phyloP scores from a whole-genome alignment of 257 asterid genomes.

The Nicotiana otophora region DNA sequence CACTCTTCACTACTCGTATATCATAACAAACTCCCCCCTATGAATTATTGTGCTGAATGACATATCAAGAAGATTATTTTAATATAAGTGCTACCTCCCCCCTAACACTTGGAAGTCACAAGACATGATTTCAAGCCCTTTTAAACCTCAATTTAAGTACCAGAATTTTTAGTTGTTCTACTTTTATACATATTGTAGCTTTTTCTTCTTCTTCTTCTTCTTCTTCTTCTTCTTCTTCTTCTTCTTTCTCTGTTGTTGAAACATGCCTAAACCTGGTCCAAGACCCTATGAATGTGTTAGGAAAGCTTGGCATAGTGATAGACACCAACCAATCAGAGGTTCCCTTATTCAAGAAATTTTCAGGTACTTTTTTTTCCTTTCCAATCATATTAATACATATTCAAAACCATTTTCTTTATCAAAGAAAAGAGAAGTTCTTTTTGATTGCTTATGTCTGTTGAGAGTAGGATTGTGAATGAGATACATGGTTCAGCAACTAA shows the following conservation, averaged over 20 bases:
- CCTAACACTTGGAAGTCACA: neutral
- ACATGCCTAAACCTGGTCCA: constrained; percentile 92
- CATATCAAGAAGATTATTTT: no score
- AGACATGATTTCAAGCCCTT: neutral
- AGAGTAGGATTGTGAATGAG: constrained; percentile 51
- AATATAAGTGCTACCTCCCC: neutral
- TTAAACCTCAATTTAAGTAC: neutral
- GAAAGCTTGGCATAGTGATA: constrained; percentile 98
- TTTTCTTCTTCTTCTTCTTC: neutral
- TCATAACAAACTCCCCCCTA: no score
- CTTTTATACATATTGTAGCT: neutral
- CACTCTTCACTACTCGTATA: constrained; percentile 9
- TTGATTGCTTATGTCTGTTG: neutral
- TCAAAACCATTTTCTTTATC: neutral
- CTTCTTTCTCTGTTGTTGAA: constrained; percentile 17
- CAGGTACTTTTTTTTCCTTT: constrained; percentile 38
- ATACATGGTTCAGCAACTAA: constrained; percentile 58
- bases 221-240: neutral
- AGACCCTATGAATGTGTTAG: constrained; percentile 91
- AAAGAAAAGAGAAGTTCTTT: neutral
- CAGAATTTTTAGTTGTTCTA: neutral
- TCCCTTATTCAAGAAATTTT: constrained; percentile 88
- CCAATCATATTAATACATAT: no score
- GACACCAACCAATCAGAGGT: constrained; percentile 84
- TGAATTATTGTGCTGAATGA: no score